Base-by-base conservation (phyloP, 2,329 filamentous ascomycete species). In the Lojkania enalia region DNA sequence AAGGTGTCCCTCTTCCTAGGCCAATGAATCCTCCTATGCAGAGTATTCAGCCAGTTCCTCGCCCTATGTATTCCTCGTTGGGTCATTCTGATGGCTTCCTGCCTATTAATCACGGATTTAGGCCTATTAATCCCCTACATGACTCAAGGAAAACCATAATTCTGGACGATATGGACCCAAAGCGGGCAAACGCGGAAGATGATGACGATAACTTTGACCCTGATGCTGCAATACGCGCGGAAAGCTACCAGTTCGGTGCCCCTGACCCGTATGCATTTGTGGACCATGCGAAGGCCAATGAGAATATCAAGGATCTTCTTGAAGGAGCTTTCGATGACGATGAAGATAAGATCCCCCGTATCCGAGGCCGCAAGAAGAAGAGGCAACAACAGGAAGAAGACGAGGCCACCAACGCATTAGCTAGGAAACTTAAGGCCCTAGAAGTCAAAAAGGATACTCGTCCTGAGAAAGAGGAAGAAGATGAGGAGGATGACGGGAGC, bases 251-350 rank as follows among this genome's bases (percentile, higher is more conserved):
- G 3, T 83, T 82, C 55, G 79, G 79, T 3, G 72, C 77, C 0
- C 70, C 74, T 13, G 81, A 84, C 54, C 74, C 78, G 9, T 74
- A 76, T 55, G 74, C 74, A 43, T 90, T 87, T 55, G 83, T 86
- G 4, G 87, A 91, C 54, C 82, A 86, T 0, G 75, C 76, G 46
- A 86, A 88, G 64, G 87, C 88, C 9, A 83, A 81, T 39, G 84
- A 85, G 35, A 88, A 92, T 55, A 77, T 94, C 52, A 94, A 94
- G 65, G 87, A 86, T 5, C 69, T 94, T n/a, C 76, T 94, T 1
- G 88, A 92, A 64, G 88, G 87, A 5, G 86, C 86, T 7, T 83
- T 92, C 70, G 87, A 91, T 41, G 86, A 88, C 12, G 85, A 87
- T 0, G 82, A 84, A 0, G 83, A 86, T 36, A 74, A 74, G 46